Evolutionary conservation across 2,329 filamentous ascomycete species (phyloP).

Genomic region (Neoarthrinium moseri): DNA sequence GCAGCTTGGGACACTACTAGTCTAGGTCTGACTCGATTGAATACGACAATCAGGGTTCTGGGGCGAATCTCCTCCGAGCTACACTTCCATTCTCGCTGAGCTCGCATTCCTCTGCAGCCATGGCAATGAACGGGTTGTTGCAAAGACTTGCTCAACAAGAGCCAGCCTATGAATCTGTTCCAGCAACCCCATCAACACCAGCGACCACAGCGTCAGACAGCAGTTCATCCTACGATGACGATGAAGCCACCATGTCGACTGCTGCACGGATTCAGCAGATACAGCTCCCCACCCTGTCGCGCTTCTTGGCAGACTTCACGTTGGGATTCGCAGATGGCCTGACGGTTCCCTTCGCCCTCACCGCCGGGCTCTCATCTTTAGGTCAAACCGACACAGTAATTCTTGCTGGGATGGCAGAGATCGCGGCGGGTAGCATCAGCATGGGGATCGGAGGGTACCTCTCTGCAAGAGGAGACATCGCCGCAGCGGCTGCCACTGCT

Average conservation of each 20-base stretch:
- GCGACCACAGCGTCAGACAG: background rate
- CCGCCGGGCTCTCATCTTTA: conserved; percentile 67
- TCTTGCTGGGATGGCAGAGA: conserved; percentile 70
- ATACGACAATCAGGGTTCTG: no score
- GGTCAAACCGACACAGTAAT: conserved; percentile 67
- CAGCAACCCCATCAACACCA: background rate
- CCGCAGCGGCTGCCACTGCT: background rate
- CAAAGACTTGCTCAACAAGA: background rate
- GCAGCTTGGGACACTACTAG: no score
- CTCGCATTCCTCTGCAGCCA: background rate
- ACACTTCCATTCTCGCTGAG: no score
- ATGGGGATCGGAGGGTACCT: conserved; percentile 78
- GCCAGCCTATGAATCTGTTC: conserved; percentile 1
- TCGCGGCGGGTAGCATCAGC: conserved; percentile 72
- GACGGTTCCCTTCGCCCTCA: conserved; percentile 77
- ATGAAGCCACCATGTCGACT: background rate
- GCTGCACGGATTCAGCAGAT: background rate
- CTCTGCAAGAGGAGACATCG: conserved; percentile 56
- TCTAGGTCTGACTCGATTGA: no score
- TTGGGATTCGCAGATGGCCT: conserved; percentile 77
- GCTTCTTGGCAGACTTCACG: conserved; percentile 61
- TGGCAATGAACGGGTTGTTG: background rate
- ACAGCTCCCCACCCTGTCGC: conserved; percentile 15
- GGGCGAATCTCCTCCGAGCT: no score
- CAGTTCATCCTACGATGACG: background rate